Conservation (phyloP, 768 basidiomycete genomes). For the Tylopilus sp. region DNA sequence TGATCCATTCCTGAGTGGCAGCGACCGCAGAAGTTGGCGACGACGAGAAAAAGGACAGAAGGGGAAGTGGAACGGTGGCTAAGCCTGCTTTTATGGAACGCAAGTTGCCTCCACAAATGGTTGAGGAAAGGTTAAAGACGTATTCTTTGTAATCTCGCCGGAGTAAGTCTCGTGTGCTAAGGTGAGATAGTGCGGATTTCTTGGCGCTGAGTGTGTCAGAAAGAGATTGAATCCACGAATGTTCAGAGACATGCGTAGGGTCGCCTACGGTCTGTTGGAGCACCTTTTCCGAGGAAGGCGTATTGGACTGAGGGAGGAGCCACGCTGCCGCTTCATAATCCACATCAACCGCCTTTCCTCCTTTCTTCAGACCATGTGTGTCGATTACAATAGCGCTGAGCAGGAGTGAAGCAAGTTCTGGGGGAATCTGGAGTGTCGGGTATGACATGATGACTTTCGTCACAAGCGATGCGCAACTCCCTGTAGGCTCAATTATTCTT, state of each 20-base stretch:
- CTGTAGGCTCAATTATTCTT: constrained; percentile 63
- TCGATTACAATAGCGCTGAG: constrained; percentile 83
- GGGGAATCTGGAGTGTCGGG: constrained; percentile 34
- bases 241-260: constrained; percentile 34
- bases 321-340: constrained; percentile 65
- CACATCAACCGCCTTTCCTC: constrained; percentile 67
- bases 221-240: constrained; percentile 47
- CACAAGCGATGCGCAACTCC: constrained; percentile 76
- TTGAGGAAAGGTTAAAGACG: constrained; percentile 39
- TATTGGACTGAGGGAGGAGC: constrained; percentile 58
- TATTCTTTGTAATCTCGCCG: constrained; percentile 97
- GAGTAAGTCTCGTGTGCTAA: constrained; percentile 74
- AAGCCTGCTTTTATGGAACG: constrained; percentile 64
- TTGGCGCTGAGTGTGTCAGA: constrained; percentile 41
- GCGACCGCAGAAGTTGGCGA: constrained; percentile 11
- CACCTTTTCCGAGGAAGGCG: constrained; percentile 23
- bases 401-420: constrained; percentile 73
- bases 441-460: constrained; percentile 33
- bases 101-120: constrained; percentile 20
- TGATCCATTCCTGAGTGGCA: constrained; percentile 55
- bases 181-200: constrained; percentile 67
- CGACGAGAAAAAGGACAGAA: constrained; percentile 43
- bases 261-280: neutral
- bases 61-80: constrained; percentile 73
- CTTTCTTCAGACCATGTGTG: constrained; percentile 72